phyloP scores from a whole-genome alignment of 2,329 filamentous ascomycete genomes.

The Trematosphaeria pertusa region DNA sequence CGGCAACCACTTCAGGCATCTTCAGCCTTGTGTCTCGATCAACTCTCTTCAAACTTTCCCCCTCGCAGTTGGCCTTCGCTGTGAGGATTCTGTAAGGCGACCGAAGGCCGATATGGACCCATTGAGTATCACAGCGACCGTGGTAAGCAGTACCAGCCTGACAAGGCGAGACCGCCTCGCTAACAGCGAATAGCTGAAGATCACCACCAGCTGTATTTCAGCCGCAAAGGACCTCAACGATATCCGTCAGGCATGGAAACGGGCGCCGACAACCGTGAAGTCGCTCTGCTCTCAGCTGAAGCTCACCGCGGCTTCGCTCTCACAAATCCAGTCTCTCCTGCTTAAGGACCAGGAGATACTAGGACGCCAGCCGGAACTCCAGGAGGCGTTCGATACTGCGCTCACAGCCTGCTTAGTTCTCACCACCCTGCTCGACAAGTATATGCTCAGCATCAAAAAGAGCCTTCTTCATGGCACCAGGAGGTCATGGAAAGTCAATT shows the following conservation, averaged over 20 bases:
- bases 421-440: slow-evolving; percentile 20
- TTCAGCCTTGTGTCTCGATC: too few relatives aligned
- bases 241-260: slow-evolving; percentile 21
- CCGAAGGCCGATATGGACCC: too few relatives aligned
- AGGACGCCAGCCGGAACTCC: slow-evolving; percentile 16
- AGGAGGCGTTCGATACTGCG: slow-evolving; percentile 24
- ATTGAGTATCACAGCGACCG: slow-evolving; percentile 4
- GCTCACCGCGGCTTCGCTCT: slow-evolving; percentile 22
- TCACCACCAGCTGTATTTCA: slow-evolving; percentile 18
- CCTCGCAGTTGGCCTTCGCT: too few relatives aligned
- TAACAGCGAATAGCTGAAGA: slow-evolving; percentile 14
- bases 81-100: too few relatives aligned
- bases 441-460: slow-evolving; percentile 17
- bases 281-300: slow-evolving; percentile 26
- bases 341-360: slow-evolving; percentile 16
- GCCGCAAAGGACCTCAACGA: slow-evolving; percentile 21
- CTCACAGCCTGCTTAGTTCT: slow-evolving; percentile 25
- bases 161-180: not conserved
- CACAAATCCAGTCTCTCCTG: slow-evolving; percentile 26
- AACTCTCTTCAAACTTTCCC: too few relatives aligned
- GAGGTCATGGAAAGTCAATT: slow-evolving; percentile 19
- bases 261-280: slow-evolving; percentile 21
- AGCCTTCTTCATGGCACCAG: slow-evolving; percentile 4
- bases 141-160: slow-evolving; percentile 2
- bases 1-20: too few relatives aligned